Conservation (phyloP, 2,329 filamentous ascomycete species). For the Colletotrichum australisinense region DNA sequence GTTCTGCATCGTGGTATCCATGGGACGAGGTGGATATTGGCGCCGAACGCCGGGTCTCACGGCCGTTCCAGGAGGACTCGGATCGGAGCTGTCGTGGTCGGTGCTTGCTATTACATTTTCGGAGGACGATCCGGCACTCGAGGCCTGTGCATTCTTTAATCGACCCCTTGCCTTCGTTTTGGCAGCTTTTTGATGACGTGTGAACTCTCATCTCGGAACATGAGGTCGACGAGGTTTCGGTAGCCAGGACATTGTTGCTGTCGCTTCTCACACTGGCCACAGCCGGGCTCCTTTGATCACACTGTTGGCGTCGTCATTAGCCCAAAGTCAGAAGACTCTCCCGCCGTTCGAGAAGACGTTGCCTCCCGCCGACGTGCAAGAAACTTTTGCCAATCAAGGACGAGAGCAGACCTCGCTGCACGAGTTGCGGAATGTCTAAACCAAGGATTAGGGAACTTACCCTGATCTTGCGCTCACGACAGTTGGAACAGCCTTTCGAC, state of each 20-base stretch:
- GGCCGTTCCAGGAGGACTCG: background rate
- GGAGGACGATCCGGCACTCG: slow-evolving; percentile 5
- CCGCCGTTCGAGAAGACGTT: background rate
- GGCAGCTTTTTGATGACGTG: slow-evolving; percentile 63
- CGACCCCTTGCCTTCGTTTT: slow-evolving; percentile 47
- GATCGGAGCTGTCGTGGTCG: slow-evolving; percentile 7
- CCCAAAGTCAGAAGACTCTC: background rate
- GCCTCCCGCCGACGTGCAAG: background rate
- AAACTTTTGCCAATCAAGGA: background rate
- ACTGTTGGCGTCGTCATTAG: slow-evolving; percentile 49
- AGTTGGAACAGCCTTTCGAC: slow-evolving; percentile 66
- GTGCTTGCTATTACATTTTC: background rate
- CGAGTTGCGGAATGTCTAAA: background rate
- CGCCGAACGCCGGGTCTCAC: background rate
- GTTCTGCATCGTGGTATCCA: slow-evolving; percentile 37
- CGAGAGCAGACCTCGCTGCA: background rate
- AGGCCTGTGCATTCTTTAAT: slow-evolving; percentile 39
- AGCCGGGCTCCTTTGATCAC: slow-evolving; percentile 63
- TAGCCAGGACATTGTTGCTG: slow-evolving; percentile 66
- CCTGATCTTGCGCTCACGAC: slow-evolving; percentile 66
- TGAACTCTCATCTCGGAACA: slow-evolving; percentile 68
- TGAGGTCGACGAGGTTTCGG: slow-evolving; percentile 65
- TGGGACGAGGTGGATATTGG: slow-evolving; percentile 1
- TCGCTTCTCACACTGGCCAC: slow-evolving; percentile 66
- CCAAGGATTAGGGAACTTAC: slow-evolving; percentile 50